Percentiles rank a stretch among this genome's conserved stretches.
Conservation (phyloP, 768 basidiomycete species). For the Mycena indigotica region DNA sequence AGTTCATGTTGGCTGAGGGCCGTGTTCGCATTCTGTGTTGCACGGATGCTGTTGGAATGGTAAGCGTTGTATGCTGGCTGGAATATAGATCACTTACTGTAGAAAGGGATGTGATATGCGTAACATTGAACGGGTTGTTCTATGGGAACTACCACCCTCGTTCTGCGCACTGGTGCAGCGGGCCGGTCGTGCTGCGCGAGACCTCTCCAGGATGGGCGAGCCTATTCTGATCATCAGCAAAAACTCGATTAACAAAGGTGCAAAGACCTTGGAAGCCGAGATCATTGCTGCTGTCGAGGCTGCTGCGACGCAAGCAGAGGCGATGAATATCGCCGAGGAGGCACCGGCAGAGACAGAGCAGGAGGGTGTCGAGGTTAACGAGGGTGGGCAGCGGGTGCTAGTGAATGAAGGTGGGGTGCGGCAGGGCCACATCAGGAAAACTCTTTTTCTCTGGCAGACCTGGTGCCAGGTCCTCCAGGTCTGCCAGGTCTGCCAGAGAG, state of each 20-base stretch:
- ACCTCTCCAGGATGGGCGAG: slow-evolving; percentile 16
- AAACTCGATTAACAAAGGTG: slow-evolving; percentile 9
- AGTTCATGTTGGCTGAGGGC: slow-evolving; percentile 15
- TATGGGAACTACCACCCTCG: slow-evolving; percentile 25
- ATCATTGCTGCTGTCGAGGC: neutral
- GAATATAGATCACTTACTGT: neutral
- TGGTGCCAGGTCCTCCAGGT: no score
- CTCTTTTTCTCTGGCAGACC: no score
- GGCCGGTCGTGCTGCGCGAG: slow-evolving; percentile 22
- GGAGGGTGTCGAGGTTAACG: neutral
- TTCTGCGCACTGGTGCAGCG: slow-evolving; percentile 26
- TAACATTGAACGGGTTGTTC: slow-evolving; percentile 18
- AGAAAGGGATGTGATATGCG: slow-evolving; percentile 20
- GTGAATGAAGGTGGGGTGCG: slow-evolving; percentile 9
- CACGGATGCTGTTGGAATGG: slow-evolving; percentile 33
- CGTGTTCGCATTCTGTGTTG: slow-evolving; percentile 24
- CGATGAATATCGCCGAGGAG: no score
- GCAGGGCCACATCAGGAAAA: neutral
- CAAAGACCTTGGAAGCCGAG: neutral
- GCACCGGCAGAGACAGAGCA: neutral
- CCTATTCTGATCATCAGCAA: slow-evolving; percentile 17
- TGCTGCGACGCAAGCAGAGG: slow-evolving; percentile 10
- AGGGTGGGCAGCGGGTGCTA: slow-evolving; percentile 3
- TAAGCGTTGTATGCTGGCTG: slow-evolving; percentile 5
- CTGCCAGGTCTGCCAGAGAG: no score